A percentile compares a stretch with the other conserved stretches of the same genome.
Evolutionary conservation across 257 asterid genomes (phyloP).

Genomic region (Nicotiana benthamiana): DNA sequence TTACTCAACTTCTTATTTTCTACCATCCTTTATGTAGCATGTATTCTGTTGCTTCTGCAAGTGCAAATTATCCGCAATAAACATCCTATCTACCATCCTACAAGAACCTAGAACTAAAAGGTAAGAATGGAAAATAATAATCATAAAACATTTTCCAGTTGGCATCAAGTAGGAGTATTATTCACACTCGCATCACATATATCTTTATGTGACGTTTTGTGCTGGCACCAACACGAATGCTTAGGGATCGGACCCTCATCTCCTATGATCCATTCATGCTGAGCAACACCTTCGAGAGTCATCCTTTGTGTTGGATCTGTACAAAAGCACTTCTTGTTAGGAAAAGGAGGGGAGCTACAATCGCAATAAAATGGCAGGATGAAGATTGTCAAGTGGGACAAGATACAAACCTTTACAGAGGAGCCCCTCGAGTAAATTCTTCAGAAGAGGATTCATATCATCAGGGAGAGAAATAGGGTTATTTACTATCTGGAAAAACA

Average conservation of each 20-base stretch:
- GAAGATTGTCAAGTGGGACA: background rate
- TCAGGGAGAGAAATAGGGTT: slow-evolving; percentile 59
- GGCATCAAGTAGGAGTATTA: slow-evolving; percentile 16
- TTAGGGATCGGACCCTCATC: slow-evolving; percentile 64
- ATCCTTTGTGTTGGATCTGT: slow-evolving; percentile 79
- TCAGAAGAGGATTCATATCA: slow-evolving; percentile 63
- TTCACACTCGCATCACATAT: slow-evolving; percentile 17
- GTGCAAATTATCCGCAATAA: background rate
- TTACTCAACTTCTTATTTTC: background rate
- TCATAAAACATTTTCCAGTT: slow-evolving; percentile 5
- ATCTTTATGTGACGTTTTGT: slow-evolving; percentile 17
- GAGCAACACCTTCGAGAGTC: slow-evolving; percentile 52
- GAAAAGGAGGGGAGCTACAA: background rate
- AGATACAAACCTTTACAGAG: slow-evolving; percentile 75
- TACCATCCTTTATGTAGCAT: background rate
- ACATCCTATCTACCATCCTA: background rate
- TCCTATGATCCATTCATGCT: slow-evolving; percentile 70
- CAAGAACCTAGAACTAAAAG: background rate
- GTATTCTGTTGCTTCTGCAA: background rate
- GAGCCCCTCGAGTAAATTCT: slow-evolving; percentile 74
- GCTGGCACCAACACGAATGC: slow-evolving; percentile 77
- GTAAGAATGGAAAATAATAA: background rate
- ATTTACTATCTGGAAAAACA: slow-evolving; percentile 58
- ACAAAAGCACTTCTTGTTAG: background rate
- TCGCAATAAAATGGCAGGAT: background rate